These are phyloP conservation scores for Cryptosporidium muris DNA, from an alignment of 169 alveolate species.

Conservation along the genomic window DNA sequence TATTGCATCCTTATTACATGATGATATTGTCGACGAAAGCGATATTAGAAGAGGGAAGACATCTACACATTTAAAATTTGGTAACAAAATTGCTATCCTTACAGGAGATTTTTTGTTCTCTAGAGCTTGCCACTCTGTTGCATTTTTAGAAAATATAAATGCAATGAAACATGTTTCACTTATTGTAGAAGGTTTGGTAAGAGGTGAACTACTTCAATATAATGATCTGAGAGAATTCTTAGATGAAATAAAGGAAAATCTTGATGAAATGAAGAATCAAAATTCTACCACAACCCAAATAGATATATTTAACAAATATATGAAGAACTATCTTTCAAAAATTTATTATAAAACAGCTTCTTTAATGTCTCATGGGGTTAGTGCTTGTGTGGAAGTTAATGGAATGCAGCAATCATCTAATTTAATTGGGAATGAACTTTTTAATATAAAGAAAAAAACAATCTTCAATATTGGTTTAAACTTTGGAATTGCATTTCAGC, in stretches of 20 bases:
- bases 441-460: neutral
- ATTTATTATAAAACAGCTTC: constrained; percentile 15
- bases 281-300: no score
- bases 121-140: neutral
- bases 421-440: neutral
- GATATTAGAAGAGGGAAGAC: constrained; percentile 21
- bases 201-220: neutral
- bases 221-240: neutral
- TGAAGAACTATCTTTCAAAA: neutral
- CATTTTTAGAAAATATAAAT: constrained; percentile 10
- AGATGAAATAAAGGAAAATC: constrained; percentile 3
- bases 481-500: constrained; percentile 20
- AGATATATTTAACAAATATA: neutral
- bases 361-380: constrained; percentile 14
- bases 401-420: no score
- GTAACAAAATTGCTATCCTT: constrained; percentile 7
- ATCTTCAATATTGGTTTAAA: constrained; percentile 13
- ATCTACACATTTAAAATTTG: constrained; percentile 12
- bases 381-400: neutral
- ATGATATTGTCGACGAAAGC: constrained; percentile 7
- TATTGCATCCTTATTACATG: constrained; percentile 9
- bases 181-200: constrained; percentile 7
- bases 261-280: neutral
- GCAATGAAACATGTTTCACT: constrained; percentile 16
- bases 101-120: constrained; percentile 18